Evolutionary conservation across 2,329 filamentous ascomycete species (phyloP).

Genomic region (Aspergillus intermedius): DNA sequence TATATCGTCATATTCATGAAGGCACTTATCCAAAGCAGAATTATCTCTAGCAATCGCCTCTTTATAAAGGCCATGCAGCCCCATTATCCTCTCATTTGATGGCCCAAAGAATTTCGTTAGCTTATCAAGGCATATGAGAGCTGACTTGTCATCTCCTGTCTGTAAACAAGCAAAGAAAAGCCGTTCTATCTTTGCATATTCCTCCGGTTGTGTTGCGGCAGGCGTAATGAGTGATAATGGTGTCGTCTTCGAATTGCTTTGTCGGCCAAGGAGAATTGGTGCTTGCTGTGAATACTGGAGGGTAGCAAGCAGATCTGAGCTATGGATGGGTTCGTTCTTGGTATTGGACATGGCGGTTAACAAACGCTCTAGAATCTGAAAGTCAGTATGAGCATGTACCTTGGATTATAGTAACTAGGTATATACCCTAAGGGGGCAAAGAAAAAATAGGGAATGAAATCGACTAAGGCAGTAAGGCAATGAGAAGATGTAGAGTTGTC

Average conservation of each 20-base stretch:
- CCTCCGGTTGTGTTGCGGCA: conserved; percentile 63
- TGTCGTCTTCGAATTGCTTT: conserved; percentile 44
- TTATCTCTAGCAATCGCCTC: conserved; percentile 70
- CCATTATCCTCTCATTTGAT: conserved; percentile 79
- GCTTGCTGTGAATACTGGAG: conserved; percentile 40
- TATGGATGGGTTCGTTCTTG: conserved; percentile 9
- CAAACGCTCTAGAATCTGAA: background rate
- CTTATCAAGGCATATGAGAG: conserved; percentile 66
- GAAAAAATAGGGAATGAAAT: too few relatives aligned
- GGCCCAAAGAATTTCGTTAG: conserved; percentile 74
- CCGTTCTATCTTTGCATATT: conserved; percentile 83
- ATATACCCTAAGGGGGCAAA: too few relatives aligned
- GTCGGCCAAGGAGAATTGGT: conserved; percentile 31
- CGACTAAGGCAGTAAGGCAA: too few relatives aligned
- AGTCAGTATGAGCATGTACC: too few relatives aligned
- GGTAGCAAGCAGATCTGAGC: conserved; percentile 42
- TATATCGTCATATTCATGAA: conserved; percentile 71
- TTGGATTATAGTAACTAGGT: too few relatives aligned
- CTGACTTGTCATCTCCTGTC: conserved; percentile 73
- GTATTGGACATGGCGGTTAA: background rate
- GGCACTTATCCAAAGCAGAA: conserved; percentile 59
- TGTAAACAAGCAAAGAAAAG: conserved; percentile 76
- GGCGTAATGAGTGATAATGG: conserved; percentile 47
- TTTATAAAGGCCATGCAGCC: conserved; percentile 71
- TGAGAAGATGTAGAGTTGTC: too few relatives aligned